These are phyloP conservation scores for Aspergillus nidulans DNA, from an alignment of 495 filamentous ascomycete species.

Conservation along the genomic window DNA sequence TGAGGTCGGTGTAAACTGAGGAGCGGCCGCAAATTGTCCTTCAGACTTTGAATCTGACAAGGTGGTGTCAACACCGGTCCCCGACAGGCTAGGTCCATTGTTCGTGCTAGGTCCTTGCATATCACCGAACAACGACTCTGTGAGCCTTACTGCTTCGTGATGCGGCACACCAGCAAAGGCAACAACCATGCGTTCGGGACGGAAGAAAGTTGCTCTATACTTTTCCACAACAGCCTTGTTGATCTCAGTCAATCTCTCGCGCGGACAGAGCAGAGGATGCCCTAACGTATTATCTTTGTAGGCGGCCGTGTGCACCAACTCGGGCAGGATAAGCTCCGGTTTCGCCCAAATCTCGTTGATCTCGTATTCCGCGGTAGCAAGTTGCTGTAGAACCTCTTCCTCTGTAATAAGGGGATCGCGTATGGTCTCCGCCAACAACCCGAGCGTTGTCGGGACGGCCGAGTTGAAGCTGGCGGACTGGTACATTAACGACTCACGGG, in stretches of 20 bases:
- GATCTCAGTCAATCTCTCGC: slow-evolving; percentile 74
- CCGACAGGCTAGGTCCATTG: slow-evolving; percentile 52
- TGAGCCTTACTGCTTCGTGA: slow-evolving; percentile 69
- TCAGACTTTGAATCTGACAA: no score
- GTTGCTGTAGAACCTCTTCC: slow-evolving; percentile 78
- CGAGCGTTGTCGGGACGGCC: slow-evolving; percentile 76
- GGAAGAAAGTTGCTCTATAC: slow-evolving; percentile 80
- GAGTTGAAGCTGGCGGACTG: slow-evolving; percentile 97
- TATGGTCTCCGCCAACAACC: slow-evolving; percentile 89
- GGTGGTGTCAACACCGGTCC: slow-evolving; percentile 52
- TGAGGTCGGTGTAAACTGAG: slow-evolving; percentile 41
- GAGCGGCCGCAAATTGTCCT: slow-evolving; percentile 35
- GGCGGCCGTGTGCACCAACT: slow-evolving; percentile 89
- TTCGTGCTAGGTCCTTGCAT: slow-evolving; percentile 55
- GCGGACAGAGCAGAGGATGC: slow-evolving; percentile 87
- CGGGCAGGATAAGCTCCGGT: slow-evolving; percentile 91
- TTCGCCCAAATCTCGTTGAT: slow-evolving; percentile 97
- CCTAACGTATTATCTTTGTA: slow-evolving; percentile 94
- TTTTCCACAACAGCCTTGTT: slow-evolving; percentile 67
- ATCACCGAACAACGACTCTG: slow-evolving; percentile 84
- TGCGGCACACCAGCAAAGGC: slow-evolving; percentile 93
- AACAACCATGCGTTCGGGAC: slow-evolving; percentile 85
- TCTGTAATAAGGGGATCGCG: slow-evolving; percentile 85
- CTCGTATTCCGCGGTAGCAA: slow-evolving; percentile 90
- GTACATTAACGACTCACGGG: slow-evolving; percentile 96